phyloP scores from a whole-genome alignment of 2,329 filamentous ascomycete genomes.

The Orbilia brochopaga region DNA sequence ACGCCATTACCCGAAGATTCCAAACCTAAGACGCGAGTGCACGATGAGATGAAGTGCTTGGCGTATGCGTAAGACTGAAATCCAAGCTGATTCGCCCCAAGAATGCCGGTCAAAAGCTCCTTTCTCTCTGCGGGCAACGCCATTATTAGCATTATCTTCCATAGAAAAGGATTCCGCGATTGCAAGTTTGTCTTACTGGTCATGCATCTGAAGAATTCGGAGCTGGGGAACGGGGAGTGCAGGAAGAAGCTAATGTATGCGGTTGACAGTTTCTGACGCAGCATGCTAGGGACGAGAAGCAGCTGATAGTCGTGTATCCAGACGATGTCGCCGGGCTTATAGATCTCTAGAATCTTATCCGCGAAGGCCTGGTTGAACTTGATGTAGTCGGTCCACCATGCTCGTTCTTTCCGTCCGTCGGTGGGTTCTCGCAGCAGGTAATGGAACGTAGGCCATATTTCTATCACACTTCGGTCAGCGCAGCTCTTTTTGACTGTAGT shows the following conservation, averaged over 20 bases:
- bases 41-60: constrained; percentile 91
- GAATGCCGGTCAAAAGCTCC: constrained; percentile 84
- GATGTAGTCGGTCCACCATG: constrained; percentile 91
- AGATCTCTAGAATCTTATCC: constrained; percentile 82
- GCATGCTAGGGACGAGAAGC: constrained; percentile 83
- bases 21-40: constrained; percentile 87
- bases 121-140: constrained; percentile 72
- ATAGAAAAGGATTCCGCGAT: not conserved
- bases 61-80: constrained; percentile 97
- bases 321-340: constrained; percentile 90
- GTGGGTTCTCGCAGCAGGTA: constrained; percentile 90
- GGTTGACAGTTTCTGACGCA: constrained; percentile 82
- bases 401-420: constrained; percentile 79
- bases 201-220: constrained; percentile 89
- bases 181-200: constrained; percentile 47
- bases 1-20: constrained; percentile 65
- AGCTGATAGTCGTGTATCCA: constrained; percentile 95
- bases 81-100: constrained; percentile 89
- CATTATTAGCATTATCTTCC: constrained; percentile 11
- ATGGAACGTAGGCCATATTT: constrained; percentile 90
- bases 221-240: constrained; percentile 92
- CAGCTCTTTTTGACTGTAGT: too few species aligned
- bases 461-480: constrained; percentile 56
- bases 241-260: constrained; percentile 95
- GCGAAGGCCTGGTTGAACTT: constrained; percentile 92